Conservation (phyloP, 176 grass and related monocot genomes). For the Cocos nucifera region DNA sequence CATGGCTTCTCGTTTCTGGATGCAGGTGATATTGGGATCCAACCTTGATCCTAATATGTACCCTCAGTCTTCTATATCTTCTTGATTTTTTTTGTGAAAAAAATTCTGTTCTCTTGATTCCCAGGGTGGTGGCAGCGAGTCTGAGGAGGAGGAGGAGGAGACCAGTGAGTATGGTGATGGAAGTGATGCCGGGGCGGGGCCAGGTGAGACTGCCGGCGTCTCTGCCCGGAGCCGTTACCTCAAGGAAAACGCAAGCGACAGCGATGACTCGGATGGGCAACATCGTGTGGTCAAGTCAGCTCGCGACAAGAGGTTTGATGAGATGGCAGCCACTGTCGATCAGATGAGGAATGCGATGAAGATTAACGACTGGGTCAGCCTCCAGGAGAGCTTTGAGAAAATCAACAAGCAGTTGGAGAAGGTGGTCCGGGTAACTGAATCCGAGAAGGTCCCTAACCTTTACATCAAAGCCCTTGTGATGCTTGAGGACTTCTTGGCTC, state of each 20-base stretch:
- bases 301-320: slow-evolving; percentile 78
- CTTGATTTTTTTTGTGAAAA: not conserved
- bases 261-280: slow-evolving; percentile 65
- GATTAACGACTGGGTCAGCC: slow-evolving; percentile 93
- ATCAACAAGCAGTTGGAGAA: slow-evolving; percentile 97
- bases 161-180: slow-evolving; percentile 18
- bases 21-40: slow-evolving; percentile 29
- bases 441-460: slow-evolving; percentile 54
- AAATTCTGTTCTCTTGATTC: not conserved
- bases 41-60: not conserved
- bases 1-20: slow-evolving; percentile 92
- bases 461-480: slow-evolving; percentile 85
- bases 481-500: slow-evolving; percentile 78
- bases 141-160: slow-evolving; percentile 63
- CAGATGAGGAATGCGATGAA: slow-evolving; percentile 98
- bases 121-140: slow-evolving; percentile 65
- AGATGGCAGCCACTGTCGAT: slow-evolving; percentile 73
- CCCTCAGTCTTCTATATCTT: no score
- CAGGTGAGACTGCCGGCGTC: slow-evolving; percentile 1
- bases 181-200: slow-evolving; percentile 1
- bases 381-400: slow-evolving; percentile 88
- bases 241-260: slow-evolving; percentile 30
- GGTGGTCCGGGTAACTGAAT: slow-evolving; percentile 75
- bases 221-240: slow-evolving; percentile 43
- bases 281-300: slow-evolving; percentile 67